Percentiles rank a stretch among this genome's conserved stretches.
phyloP scores from a whole-genome alignment of 768 basidiomycete genomes.

The Tylopilus sp. region DNA sequence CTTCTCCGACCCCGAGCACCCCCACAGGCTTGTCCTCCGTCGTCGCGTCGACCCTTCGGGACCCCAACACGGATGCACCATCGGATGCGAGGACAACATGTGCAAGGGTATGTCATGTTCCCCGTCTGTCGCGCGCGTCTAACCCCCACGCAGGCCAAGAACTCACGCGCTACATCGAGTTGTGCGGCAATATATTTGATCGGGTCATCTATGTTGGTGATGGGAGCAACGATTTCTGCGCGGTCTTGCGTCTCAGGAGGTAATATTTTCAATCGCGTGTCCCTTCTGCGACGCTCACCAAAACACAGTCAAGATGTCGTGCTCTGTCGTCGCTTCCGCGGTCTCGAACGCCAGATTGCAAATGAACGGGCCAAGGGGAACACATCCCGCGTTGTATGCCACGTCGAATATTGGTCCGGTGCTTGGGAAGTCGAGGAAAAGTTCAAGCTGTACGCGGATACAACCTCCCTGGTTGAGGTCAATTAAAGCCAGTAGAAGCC shows the following conservation, averaged over 20 bases:
- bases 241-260: conserved; percentile 76
- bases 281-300: background rate
- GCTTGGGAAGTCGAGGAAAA: conserved; percentile 97
- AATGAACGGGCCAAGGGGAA: conserved; percentile 51
- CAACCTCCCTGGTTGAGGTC: background rate
- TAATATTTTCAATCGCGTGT: conserved; percentile 29
- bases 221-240: conserved; percentile 94
- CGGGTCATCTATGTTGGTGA: conserved; percentile 91
- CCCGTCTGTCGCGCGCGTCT: background rate
- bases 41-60: conserved; percentile 73
- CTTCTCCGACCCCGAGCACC: conserved; percentile 61
- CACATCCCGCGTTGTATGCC: conserved; percentile 59
- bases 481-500: conserved; percentile 1
- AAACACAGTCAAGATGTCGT: conserved; percentile 70
- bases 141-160: conserved; percentile 69
- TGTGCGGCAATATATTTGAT: conserved; percentile 50
- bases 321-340: conserved; percentile 75
- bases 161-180: conserved; percentile 71
- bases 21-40: conserved; percentile 67
- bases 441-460: conserved; percentile 36
- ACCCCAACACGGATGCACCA: conserved; percentile 76
- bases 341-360: conserved; percentile 73
- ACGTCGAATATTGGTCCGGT: conserved; percentile 83
- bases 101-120: conserved; percentile 69
- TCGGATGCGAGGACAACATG: conserved; percentile 96